Evolutionary conservation across 2,329 filamentous ascomycete genomes (phyloP), one percentile per base, ranked within the genome.

Genomic region (Aspergillus novofumigatus): DNA sequence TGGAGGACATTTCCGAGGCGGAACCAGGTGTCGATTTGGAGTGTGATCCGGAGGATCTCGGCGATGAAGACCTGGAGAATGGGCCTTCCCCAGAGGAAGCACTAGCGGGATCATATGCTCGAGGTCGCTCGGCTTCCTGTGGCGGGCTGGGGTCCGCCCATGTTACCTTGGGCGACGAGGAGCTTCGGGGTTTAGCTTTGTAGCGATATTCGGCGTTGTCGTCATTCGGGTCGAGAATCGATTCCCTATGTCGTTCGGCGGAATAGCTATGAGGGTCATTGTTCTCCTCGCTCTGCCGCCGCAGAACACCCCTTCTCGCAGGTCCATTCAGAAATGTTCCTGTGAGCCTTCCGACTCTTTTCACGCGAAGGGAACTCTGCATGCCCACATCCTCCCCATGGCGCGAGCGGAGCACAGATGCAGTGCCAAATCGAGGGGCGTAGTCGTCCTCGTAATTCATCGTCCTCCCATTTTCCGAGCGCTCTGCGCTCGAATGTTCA

Each of bases 271-370:
- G 67, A 51, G 65, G 73, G 63, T 70, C 77, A 57, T 72, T 83
- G 42, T 88, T 86, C 61, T 90, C 87, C 60, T 89, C 86, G 65
- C 86, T 89, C 65, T 81, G 78, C 52, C 79, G 78, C 65, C 75
- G 75, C 62, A 78, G 81, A 59, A 89, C 83, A 26, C 90, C 91
- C 63, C 91, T 82, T 54, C 91, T 84, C 21, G 91, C 89, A 28
- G 91, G 91, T 1, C 89, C 90, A 64, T 89, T 91, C 23, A 94
- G 78, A 63, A 93, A 92, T 58, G 85, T 88, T 1, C 90, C 91
- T 2, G 88, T 84, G 7, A 88, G 80, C 72, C 90, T 90, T 17
- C 87, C 88, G 14, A 91, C 84, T 59, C 90, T 81, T 75, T 92
- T 93, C 57, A 92, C 80, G 4, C 91, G 84, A 80, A 92, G 84